Conservation (phyloP, 2,329 filamentous ascomycete species). For the Sporothrix brunneoviolacea region DNA sequence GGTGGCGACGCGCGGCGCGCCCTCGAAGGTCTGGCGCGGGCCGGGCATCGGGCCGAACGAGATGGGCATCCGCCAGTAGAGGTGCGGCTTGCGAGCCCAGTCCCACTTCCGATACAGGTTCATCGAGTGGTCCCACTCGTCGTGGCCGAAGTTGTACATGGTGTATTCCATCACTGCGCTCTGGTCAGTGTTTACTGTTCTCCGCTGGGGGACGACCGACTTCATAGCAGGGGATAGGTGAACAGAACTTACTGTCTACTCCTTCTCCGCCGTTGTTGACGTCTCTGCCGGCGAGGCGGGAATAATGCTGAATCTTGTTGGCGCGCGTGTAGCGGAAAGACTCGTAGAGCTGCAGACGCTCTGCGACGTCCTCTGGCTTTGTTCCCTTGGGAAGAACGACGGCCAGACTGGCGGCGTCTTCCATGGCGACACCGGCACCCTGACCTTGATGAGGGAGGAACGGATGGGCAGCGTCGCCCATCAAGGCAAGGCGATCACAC, state of each 20-base stretch:
- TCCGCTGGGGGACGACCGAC: too few species aligned
- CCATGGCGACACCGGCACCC: conserved; percentile 58
- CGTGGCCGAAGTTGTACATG: conserved; percentile 50
- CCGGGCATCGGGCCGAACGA: conserved; percentile 42
- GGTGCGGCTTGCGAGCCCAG: conserved; percentile 30
- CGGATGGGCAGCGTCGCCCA: conserved; percentile 64
- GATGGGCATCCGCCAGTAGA: conserved; percentile 39
- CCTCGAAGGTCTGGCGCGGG: conserved; percentile 32
- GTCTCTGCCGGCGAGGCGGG: conserved; percentile 46
- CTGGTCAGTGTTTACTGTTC: not conserved
- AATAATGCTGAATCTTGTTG: conserved; percentile 26
- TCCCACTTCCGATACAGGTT: conserved; percentile 44
- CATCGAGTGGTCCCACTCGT: conserved; percentile 49
- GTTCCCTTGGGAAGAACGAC: conserved; percentile 47
- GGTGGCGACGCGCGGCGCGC: conserved; percentile 25
- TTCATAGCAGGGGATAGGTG: too few species aligned
- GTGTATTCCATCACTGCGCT: conserved; percentile 33
- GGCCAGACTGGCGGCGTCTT: conserved; percentile 56
- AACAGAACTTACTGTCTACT: conserved; percentile 31
- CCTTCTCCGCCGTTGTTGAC: conserved; percentile 29
- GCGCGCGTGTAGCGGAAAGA: conserved; percentile 47
- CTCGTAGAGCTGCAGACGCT: conserved; percentile 53
- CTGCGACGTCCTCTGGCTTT: conserved; percentile 38
- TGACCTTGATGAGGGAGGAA: conserved; percentile 58
- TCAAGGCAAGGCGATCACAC: conserved; percentile 45